These are phyloP conservation scores for Botrytis elliptica DNA, from an alignment of 2,329 filamentous ascomycete genomes.

Conservation along the genomic window DNA sequence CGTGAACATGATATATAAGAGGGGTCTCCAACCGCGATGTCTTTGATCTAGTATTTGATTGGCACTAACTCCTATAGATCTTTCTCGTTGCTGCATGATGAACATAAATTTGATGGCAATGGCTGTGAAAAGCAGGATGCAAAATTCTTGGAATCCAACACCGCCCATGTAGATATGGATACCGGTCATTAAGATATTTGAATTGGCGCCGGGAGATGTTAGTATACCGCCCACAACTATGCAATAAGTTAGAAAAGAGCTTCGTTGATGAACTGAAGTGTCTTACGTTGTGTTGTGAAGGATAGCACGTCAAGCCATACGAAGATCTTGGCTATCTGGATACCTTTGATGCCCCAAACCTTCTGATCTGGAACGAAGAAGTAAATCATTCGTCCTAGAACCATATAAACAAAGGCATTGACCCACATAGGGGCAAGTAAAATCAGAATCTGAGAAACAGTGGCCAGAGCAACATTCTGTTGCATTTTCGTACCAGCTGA, in stretches of 20 bases:
- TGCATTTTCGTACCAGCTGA: slow-evolving; percentile 43
- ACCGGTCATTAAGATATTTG: slow-evolving; percentile 37
- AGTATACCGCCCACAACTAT: neutral
- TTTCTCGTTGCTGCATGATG: slow-evolving; percentile 33
- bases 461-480: slow-evolving; percentile 37
- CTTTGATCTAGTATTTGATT: slow-evolving; percentile 36
- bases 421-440: slow-evolving; percentile 41
- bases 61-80: neutral
- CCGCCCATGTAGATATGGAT: slow-evolving; percentile 54
- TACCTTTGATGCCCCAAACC: slow-evolving; percentile 39
- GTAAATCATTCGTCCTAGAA: slow-evolving; percentile 39
- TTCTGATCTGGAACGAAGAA: slow-evolving; percentile 41
- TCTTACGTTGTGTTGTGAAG: slow-evolving; percentile 37
- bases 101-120: slow-evolving; percentile 44
- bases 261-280: slow-evolving; percentile 37
- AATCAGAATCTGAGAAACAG: slow-evolving; percentile 46
- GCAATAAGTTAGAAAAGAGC: slow-evolving; percentile 34
- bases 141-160: slow-evolving; percentile 51
- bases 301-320: slow-evolving; percentile 49
- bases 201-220: slow-evolving; percentile 36
- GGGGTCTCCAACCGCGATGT: slow-evolving; percentile 29
- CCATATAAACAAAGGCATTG: slow-evolving; percentile 41
- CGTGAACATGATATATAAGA: slow-evolving; percentile 44
- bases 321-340: slow-evolving; percentile 46
- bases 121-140: slow-evolving; percentile 48